Percentiles rank a stretch among this genome's conserved stretches.
Evolutionary conservation across 169 alveolate species (phyloP).

Genomic region (Plasmodium adleri): DNA sequence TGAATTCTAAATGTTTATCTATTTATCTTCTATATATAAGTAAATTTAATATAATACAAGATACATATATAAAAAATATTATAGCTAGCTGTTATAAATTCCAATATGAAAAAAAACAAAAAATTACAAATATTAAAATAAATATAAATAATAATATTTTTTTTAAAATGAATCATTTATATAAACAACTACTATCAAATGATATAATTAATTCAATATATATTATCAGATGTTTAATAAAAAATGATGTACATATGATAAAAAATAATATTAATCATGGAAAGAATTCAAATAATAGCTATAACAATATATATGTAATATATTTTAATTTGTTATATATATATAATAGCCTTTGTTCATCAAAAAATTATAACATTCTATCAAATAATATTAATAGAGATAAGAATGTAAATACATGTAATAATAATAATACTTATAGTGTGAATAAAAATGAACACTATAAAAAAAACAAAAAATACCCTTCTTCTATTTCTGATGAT

Average conservation of each 20-base stretch:
- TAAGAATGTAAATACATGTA: too few relatives aligned
- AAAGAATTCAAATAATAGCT: neutral
- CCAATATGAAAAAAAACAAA: neutral
- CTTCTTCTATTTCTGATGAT: neutral
- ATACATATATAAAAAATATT: conserved; percentile 26
- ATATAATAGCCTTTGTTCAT: neutral
- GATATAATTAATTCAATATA: conserved; percentile 57
- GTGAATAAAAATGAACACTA: too few relatives aligned
- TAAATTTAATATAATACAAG: conserved; percentile 35
- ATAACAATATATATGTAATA: conserved; percentile 5
- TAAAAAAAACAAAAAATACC: too few relatives aligned
- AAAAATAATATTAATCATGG: too few relatives aligned
- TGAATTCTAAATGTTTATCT: conserved; percentile 31
- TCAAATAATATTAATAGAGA: too few relatives aligned
- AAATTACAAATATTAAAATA: neutral
- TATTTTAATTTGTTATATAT: conserved; percentile 23
- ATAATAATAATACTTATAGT: too few relatives aligned
- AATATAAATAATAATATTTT: neutral
- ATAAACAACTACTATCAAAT: conserved; percentile 9
- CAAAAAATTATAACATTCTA: too few relatives aligned
- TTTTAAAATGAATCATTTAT: conserved; percentile 14
- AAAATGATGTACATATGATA: conserved; percentile 7
- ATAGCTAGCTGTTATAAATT: conserved; percentile 25
- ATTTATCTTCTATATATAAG: conserved; percentile 64
- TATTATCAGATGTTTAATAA: conserved; percentile 48